Evolutionary conservation across 306 rosid species (phyloP), one percentile per base, ranked within the genome.

Genomic region (Benincasa hispida): DNA sequence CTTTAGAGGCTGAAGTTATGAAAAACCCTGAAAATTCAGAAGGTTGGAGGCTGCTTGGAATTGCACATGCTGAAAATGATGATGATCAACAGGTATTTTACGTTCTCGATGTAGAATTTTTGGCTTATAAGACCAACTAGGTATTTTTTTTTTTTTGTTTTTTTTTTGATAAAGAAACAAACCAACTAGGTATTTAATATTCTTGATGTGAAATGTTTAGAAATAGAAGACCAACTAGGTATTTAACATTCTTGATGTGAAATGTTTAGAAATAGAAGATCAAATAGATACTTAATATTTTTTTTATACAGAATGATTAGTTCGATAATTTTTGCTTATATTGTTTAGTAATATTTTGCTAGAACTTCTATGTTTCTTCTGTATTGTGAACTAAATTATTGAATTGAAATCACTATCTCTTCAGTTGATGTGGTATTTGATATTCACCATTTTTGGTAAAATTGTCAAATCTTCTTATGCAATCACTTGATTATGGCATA

Each of bases 1-100:
- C 99, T 62, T 87, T 95, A 84, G 99, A 95, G 87, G 99, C 99
- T 47, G 99, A 95, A 84, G 98, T 95, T 79, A 50, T 95, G 86
- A 95, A 92, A 90, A 95, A 87, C 86, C 96, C 97, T 76, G 97
- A 95, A 8, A 92, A 90, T 81, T 88, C 96, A 54, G 98, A 95
- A 87, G 98, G 98, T 66, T 95, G 99, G 99, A 92, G 99, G 82
- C 86, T 95, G 54, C 96, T 95, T 81, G 99, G 99, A 82, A 89
- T 95, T 83, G 95, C 99, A 59, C 98, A 95, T 82, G 99, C 99
- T 51, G 99, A 95, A 85, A 95, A 92, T 69, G 99, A 95, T 61
- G 99, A 95, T 86, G 99, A 95, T 84, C 98, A 92, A 72, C 99
- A 95, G 99, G 99, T 89, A 79, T 62, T 68, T 55, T 22, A 19